These are phyloP conservation scores for Pseudozyma flocculosa DNA, from an alignment of 1,284 basidiomycete species.

Conservation along the genomic window DNA sequence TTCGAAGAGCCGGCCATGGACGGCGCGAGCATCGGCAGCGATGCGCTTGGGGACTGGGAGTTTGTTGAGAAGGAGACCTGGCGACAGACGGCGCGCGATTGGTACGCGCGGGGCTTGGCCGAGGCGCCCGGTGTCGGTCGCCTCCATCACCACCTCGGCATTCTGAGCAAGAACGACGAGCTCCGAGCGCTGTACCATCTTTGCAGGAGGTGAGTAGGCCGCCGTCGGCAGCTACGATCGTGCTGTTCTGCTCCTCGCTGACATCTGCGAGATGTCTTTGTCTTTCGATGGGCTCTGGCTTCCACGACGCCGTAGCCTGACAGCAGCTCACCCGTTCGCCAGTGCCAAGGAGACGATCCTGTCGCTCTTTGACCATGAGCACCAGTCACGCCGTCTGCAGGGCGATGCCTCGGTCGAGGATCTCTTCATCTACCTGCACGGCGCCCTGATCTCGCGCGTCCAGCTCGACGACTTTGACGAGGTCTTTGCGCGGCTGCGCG, in stretches of 20 bases:
- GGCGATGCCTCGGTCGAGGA: constrained; percentile 76
- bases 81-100: constrained; percentile 83
- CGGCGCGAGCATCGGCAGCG: constrained; percentile 73
- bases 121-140: constrained; percentile 88
- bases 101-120: constrained; percentile 84
- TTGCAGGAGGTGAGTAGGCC: constrained; percentile 74
- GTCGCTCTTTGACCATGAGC: constrained; percentile 74
- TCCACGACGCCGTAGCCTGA: too few relatives aligned
- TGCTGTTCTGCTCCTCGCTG: too few relatives aligned
- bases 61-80: constrained; percentile 90
- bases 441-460: constrained; percentile 92
- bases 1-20: constrained; percentile 15
- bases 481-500: constrained; percentile 78
- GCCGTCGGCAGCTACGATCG: constrained; percentile 59
- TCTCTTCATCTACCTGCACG: constrained; percentile 86
- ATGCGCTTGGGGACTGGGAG: constrained; percentile 80
- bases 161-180: constrained; percentile 78
- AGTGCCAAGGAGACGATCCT: constrained; percentile 84
- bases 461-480: constrained; percentile 85
- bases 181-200: constrained; percentile 88
- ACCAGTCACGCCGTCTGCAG: constrained; percentile 63
- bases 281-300: too few relatives aligned
- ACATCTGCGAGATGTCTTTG: too few relatives aligned
- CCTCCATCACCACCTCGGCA: constrained; percentile 89
- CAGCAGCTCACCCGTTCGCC: constrained; percentile 69